A percentile compares a stretch with the other conserved stretches of the same genome.
These are phyloP conservation scores for Lunularia cruciata DNA, from an alignment of 225 moss, liverwort and hornwort species.

Conservation along the genomic window DNA sequence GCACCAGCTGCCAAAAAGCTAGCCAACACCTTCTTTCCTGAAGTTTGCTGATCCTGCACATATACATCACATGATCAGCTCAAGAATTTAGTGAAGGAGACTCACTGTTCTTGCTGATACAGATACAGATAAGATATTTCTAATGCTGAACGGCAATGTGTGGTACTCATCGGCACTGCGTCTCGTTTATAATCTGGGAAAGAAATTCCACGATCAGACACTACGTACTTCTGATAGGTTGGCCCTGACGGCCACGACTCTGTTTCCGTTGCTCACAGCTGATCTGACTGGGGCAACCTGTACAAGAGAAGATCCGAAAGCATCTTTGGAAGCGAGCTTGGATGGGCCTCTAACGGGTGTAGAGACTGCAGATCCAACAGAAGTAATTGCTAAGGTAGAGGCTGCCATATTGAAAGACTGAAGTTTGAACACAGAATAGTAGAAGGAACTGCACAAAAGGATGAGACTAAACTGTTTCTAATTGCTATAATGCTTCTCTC, in stretches of 20 bases:
- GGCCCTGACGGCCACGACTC: slow-evolving; percentile 22
- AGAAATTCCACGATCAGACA: too few relatives aligned
- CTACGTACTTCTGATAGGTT: slow-evolving; percentile 19
- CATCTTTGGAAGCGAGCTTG: slow-evolving; percentile 26
- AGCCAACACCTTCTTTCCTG: slow-evolving; percentile 23
- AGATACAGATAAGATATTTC: too few relatives aligned
- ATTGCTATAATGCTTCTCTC: too few relatives aligned
- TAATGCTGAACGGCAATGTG: too few relatives aligned
- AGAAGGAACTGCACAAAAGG: background rate
- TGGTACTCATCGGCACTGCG: too few relatives aligned
- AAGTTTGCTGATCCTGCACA: slow-evolving; percentile 17
- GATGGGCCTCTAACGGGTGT: slow-evolving; percentile 8
- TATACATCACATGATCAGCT: too few relatives aligned
- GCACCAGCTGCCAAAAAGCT: slow-evolving; percentile 38
- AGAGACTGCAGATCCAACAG: slow-evolving; percentile 7
- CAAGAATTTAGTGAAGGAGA: too few relatives aligned
- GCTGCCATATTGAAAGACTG: slow-evolving; percentile 1
- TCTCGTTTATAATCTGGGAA: too few relatives aligned
- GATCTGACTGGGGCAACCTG: slow-evolving; percentile 26
- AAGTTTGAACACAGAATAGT: background rate
- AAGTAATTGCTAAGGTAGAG: slow-evolving; percentile 5
- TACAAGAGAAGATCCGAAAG: slow-evolving; percentile 29
- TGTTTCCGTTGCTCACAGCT: background rate
- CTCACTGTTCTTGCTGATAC: too few relatives aligned
- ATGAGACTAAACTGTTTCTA: too few relatives aligned